Conservation (phyloP, 2,329 filamentous ascomycete species). For the Lachnellula occidentalis region DNA sequence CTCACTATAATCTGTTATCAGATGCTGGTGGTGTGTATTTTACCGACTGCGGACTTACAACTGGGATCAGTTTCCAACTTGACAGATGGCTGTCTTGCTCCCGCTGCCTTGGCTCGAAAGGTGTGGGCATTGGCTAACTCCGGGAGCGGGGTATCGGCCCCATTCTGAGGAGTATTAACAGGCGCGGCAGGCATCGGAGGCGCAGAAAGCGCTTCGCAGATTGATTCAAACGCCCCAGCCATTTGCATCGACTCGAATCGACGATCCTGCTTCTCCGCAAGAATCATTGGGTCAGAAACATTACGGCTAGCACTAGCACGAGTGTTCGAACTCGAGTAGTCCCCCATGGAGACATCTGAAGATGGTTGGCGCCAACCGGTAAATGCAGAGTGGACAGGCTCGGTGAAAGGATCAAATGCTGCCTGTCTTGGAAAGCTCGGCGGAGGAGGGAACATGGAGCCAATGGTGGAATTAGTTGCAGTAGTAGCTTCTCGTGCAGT, state of each 20-base stretch:
- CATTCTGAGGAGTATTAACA: conserved; percentile 24
- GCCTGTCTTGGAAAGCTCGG: conserved; percentile 26
- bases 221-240: conserved; percentile 24
- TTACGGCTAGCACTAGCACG: conserved; percentile 32
- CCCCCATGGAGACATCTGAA: conserved; percentile 42
- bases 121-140: background rate
- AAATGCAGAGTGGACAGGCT: conserved; percentile 26
- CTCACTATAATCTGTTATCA: background rate
- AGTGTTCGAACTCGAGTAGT: conserved; percentile 33
- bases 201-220: conserved; percentile 26
- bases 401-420: conserved; percentile 37
- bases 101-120: background rate
- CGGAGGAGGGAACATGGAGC: conserved; percentile 18
- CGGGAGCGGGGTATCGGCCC: background rate
- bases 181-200: conserved; percentile 19
- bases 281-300: conserved; percentile 27
- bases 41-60: background rate
- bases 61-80: background rate
- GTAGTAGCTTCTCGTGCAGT: conserved; percentile 11
- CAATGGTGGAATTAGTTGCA: conserved; percentile 28
- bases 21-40: background rate
- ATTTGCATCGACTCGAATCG: conserved; percentile 22
- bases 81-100: background rate
- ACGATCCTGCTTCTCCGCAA: conserved; percentile 17
- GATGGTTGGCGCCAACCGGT: conserved; percentile 33